Evolutionary conservation across 2,329 filamentous ascomycete genomes (phyloP), one percentile per base, ranked within the genome.

Genomic region (Uncinocarpus reesii): DNA sequence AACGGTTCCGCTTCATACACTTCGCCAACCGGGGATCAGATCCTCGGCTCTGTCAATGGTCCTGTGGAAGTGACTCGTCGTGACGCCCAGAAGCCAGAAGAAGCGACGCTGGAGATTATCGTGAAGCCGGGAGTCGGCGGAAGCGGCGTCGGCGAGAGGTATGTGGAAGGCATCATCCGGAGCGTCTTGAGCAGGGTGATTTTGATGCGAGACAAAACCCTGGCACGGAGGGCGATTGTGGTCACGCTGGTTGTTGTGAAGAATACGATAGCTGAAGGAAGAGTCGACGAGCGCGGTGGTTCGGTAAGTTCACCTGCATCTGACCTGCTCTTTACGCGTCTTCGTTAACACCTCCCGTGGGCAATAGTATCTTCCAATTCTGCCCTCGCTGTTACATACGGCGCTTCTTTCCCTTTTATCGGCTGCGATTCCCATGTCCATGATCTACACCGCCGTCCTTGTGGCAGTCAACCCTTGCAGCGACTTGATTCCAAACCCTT

Each of bases 11-110:
- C 66, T 18, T 61, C 62, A 36, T 69, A 68, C 55, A 63, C 61
- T 55, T 69, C 66, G 40, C 65, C 65, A 13, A 56, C 59, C 7
- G 85, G 87, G 42, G 94, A 88, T 66, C 83, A 81, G 37, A 77
- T 96, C 55, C 78, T 93, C 47, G 85, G 84, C 48, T 83, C 86
- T 11, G 87, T 94, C 56, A 96, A 95, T 67, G 92, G 90, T 0
- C 92, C 92, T 13, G 79, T 96, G 56, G 92, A 98, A 70, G 86
- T 90, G 11, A 65, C 81, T 57, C 79, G 89, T 59, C 80, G 86
- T 59, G 90, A 98, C 62, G 61, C 65, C 20, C 87, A 96, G 65
- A 79, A 92, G 56, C 84, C 92, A 6, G 89, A 94, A 66, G 88
- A 95, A 70, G 87, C 90, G 23, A 79, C 83, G 42, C 74, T 98